A percentile compares a stretch with the other conserved stretches of the same genome.
Conservation (phyloP, 139 green algal genomes). For the Chlorella sorokiniana region DNA sequence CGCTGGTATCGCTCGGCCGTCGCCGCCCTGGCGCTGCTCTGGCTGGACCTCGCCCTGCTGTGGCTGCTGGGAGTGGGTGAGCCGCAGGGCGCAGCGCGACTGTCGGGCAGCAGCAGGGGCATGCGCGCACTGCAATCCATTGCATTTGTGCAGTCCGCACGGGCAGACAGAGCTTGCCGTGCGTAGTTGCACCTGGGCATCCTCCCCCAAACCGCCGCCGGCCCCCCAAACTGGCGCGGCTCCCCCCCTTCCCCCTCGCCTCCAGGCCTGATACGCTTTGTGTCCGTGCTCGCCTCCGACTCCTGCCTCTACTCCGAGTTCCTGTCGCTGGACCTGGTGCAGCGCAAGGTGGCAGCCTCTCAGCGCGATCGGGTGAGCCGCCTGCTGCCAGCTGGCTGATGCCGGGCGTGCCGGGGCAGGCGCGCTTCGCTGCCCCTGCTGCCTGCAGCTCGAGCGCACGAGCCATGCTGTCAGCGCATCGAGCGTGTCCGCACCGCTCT, state of each 20-base stretch:
- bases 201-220: neutral
- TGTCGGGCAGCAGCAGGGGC: neutral
- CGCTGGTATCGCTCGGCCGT: slow-evolving; percentile 2
- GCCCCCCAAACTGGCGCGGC: neutral
- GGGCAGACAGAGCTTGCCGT: too few species aligned
- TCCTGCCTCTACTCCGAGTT: slow-evolving; percentile 38
- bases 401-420: neutral
- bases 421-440: neutral
- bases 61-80: slow-evolving; percentile 47
- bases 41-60: slow-evolving; percentile 37
- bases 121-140: too few species aligned
- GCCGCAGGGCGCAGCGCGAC: neutral
- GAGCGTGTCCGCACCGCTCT: too few species aligned
- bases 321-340: slow-evolving; percentile 6
- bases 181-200: neutral
- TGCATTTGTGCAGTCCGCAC: too few species aligned
- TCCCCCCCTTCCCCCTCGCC: too few species aligned
- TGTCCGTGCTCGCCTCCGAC: slow-evolving; percentile 12
- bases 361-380: neutral
- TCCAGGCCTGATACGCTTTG: slow-evolving; percentile 35
- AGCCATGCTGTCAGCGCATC: too few species aligned
- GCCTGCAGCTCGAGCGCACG: too few species aligned
- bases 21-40: slow-evolving; percentile 19
- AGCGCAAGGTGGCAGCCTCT: neutral
- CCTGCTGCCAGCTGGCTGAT: neutral